A percentile compares a stretch with the other conserved stretches of the same genome.
Conservation (phyloP, 1,139 yeast genomes). For the Spencermartinsiella ligniputridi region DNA sequence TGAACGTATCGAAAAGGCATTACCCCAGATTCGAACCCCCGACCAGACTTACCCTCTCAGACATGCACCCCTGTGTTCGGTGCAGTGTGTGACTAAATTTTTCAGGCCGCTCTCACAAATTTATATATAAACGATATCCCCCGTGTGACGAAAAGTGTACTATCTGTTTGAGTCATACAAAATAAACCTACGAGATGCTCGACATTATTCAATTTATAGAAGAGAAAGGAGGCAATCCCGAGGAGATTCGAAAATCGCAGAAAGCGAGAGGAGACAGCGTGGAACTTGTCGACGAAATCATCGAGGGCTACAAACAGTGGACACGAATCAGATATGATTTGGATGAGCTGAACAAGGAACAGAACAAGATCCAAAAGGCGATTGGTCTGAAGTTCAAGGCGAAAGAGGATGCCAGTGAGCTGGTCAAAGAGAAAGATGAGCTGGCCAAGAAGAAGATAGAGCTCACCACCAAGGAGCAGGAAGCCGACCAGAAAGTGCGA, state of each 20-base stretch:
- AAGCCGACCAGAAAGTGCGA: slow-evolving; percentile 71
- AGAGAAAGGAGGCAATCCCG: slow-evolving; percentile 97
- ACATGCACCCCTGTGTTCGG: too few relatives aligned
- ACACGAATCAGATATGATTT: slow-evolving; percentile 77
- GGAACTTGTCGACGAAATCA: slow-evolving; percentile 92
- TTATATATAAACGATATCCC: not conserved
- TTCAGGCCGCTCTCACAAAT: too few relatives aligned
- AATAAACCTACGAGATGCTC: slow-evolving; percentile 51
- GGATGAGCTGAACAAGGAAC: slow-evolving; percentile 82
- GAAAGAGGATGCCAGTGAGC: slow-evolving; percentile 88
- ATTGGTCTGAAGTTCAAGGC: slow-evolving; percentile 90
- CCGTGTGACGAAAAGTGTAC: too few relatives aligned
- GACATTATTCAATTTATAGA: slow-evolving; percentile 87
- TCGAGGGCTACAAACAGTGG: slow-evolving; percentile 88
- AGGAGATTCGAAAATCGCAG: slow-evolving; percentile 79
- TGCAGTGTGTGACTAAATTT: not conserved
- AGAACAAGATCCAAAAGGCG: slow-evolving; percentile 84
- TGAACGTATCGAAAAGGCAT: too few relatives aligned
- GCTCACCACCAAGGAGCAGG: slow-evolving; percentile 63
- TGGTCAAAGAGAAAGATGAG: slow-evolving; percentile 74
- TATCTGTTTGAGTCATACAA: not conserved
- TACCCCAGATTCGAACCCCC: slow-evolving; percentile 1
- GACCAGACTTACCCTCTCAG: too few relatives aligned
- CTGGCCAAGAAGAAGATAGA: slow-evolving; percentile 65
- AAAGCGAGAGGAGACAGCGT: slow-evolving; percentile 92